Base-by-base conservation (phyloP, 164 flowering plant genomes). In the Dillenia suffruticosa region DNA sequence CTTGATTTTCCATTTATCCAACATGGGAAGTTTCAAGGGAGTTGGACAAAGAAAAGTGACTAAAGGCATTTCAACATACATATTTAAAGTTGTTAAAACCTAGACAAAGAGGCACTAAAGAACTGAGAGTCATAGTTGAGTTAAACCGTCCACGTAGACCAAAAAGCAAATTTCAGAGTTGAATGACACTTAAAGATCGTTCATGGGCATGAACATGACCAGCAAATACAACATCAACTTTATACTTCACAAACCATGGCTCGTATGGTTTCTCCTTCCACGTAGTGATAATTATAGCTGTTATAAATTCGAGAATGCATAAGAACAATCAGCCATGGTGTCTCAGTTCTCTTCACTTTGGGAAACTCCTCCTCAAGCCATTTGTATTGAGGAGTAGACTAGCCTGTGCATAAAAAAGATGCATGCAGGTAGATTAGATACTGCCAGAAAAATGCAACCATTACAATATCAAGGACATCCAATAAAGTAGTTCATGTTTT, bases 131-230 rank as follows among this genome's bases (percentile, higher is more conserved):
- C 15, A n/a, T 5, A 50, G 14, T 13, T n/a, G 16, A 14, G 53
- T 50, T 1, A 1, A 1, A 50, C 16, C 0, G 14, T 1, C 1
- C 14, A 5, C n/a, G n/a, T 50, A 11, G 8, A 8, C 14, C 5
- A 8, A n/a, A 10, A 13, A 17, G 11, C 5, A 48, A n/a, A n/a
- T n/a, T n/a, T n/a, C n/a, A n/a, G n/a, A n/a, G n/a, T n/a, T n/a
- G n/a, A n/a, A 45, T 49, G 9, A 9, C 6, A 74, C 86, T 79
- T 81, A 91, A 93, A 12, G 93, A 77, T 83, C 97, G 63, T 75
- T 89, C 97, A 48, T 91, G 88, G 58, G 96, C 96, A 64, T 91
- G 97, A 46, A 91, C 97, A 74, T 88, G 97, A 49, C 97, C 97
- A 15, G 97, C 83, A 75, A 88, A 88, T 32, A 90, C 83, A 12